Evolutionary conservation across 345 rosid species (phyloP).

Genomic region (Atalantia buxifolia): DNA sequence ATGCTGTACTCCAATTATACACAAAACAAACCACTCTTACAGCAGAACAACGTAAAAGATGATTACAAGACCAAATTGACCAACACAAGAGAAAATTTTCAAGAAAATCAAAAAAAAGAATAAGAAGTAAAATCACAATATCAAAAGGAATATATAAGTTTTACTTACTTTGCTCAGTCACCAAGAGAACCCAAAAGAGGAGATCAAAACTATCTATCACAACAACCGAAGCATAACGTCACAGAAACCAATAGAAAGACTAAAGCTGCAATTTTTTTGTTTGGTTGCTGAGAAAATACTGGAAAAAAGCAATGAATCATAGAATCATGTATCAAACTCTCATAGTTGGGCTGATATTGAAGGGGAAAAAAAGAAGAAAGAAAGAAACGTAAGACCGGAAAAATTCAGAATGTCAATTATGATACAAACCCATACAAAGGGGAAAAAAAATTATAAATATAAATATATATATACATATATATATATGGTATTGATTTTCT

Average conservation of each 20-base stretch:
- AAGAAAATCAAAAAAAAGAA: neutral
- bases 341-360: neutral
- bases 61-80: conserved; percentile 1
- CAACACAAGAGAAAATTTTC: neutral
- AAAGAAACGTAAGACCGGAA: neutral
- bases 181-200: conserved; percentile 10
- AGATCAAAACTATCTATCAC: conserved; percentile 7
- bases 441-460: too few relatives aligned
- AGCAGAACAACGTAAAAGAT: neutral
- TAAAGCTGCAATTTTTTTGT: neutral
- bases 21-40: neutral
- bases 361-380: neutral
- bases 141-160: conserved; percentile 7
- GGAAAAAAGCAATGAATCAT: neutral
- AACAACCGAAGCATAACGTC: neutral
- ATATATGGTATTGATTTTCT: neutral
- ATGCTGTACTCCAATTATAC: neutral
- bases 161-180: conserved; percentile 24
- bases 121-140: neutral
- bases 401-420: conserved; percentile 4
- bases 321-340: neutral
- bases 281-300: neutral
- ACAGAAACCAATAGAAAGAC: neutral
- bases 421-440: neutral
- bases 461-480: neutral